Conservation (phyloP, 73 alveolate species). For the Paramecium tetraurelia region DNA sequence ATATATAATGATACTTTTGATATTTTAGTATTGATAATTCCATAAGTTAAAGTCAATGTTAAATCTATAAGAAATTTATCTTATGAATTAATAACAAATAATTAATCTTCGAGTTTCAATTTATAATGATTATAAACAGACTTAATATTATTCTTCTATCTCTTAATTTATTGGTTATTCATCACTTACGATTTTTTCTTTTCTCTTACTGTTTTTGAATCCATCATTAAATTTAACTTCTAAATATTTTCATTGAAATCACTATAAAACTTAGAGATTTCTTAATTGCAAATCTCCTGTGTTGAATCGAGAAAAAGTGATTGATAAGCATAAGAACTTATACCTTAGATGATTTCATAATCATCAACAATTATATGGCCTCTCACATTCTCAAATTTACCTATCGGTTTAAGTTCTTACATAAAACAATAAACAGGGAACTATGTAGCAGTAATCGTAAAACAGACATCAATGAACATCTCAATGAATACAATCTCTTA, state of each 20-base stretch:
- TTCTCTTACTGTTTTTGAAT: neutral
- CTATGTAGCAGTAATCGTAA: neutral
- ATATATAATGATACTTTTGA: conserved; percentile 12
- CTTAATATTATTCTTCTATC: neutral
- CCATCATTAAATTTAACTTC: neutral
- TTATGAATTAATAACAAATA: neutral
- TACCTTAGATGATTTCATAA: neutral
- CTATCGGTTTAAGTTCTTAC: neutral
- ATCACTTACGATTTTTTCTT: neutral
- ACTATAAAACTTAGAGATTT: neutral
- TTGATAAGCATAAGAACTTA: neutral
- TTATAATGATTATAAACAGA: neutral
- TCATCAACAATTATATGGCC: neutral
- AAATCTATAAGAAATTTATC: neutral
- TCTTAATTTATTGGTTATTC: neutral
- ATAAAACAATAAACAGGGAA: conserved; percentile 39
- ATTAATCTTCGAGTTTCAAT: neutral
- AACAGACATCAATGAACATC: conserved; percentile 1
- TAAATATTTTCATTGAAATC: neutral
- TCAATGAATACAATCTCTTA: neutral
- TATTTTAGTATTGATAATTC: neutral
- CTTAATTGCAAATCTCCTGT: neutral
- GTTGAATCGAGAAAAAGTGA: neutral
- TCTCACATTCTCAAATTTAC: neutral
- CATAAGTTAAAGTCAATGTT: neutral